Base-by-base conservation (phyloP, 2,329 filamentous ascomycete species). In the Aotearoamyces nothofagi region DNA sequence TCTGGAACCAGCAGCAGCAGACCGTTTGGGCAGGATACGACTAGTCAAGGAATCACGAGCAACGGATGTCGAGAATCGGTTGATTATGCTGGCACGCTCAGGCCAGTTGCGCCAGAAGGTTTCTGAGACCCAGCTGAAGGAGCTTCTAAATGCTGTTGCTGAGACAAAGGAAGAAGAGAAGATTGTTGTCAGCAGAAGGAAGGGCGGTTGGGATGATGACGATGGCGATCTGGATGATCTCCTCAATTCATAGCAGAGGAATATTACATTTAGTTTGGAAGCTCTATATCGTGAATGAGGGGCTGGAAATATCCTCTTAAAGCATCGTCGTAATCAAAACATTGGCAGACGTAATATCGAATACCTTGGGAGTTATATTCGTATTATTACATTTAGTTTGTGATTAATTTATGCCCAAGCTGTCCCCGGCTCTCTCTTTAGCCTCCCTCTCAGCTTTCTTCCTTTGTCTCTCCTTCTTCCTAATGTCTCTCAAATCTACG, bases 41-140 rank as follows among this genome's bases (percentile, higher is more conserved):
- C 74, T 98, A 35, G 90, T 98, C 49, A 96, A 96, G 58, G 83
- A 86, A 52, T 76, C 78, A 43, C 81, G 90, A 46, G 90, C 90
- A 19, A 69, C 67, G 36, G 84, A 94, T 47, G 72, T 98, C 33
- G 90, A 98, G 61, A 86, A 92, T 63, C 61, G 87, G 28, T 69
- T 98, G 32, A 86, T 98, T 54, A 84, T 78, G 73, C 69, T 98
- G 33, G 87, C 90, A 33, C 73, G 84, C 46, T 70, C 76, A 14
- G 86, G 87, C 14, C 90, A 96, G 61, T 62, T 98, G 44, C 65
- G 82, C 31, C 60, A 71, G 37, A 92, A 93, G 53, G 83, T 98
- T 26, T 87, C 79, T 1, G 90, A 98, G 56, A 74, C 77, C 27
- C 86, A 96, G 60, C 64, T 98, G 46, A 94, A 96, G 62, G 83